These are phyloP conservation scores for Xylariaceae sp. DNA, from an alignment of 2,329 filamentous ascomycete genomes.

Conservation along the genomic window DNA sequence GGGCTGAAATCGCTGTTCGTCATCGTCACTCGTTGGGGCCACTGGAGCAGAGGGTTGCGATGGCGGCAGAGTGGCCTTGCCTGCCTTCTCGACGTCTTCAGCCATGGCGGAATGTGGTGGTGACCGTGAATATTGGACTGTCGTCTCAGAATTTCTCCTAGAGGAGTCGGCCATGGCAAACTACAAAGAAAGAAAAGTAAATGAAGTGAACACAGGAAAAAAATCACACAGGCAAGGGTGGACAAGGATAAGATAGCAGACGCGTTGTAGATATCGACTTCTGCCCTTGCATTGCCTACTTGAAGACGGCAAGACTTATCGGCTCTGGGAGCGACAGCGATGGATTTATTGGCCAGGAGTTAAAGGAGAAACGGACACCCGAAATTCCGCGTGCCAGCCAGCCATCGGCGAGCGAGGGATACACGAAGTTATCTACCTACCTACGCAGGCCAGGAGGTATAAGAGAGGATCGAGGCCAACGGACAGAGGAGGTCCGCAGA, in stretches of 20 bases:
- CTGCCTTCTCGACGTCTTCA: slow-evolving; percentile 19
- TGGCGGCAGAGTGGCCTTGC: neutral
- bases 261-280: slow-evolving; percentile 5
- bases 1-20: slow-evolving; percentile 44
- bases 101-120: slow-evolving; percentile 7
- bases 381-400: slow-evolving; percentile 7
- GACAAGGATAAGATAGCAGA: slow-evolving; percentile 8
- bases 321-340: neutral
- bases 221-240: slow-evolving; percentile 4
- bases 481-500: slow-evolving; percentile 9
- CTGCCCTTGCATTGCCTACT: slow-evolving; percentile 2
- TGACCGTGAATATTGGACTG: slow-evolving; percentile 5
- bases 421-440: neutral
- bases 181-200: neutral
- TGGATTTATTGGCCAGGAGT: slow-evolving; percentile 10
- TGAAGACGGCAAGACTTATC: slow-evolving; percentile 9
- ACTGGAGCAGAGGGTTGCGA: slow-evolving; percentile 1
- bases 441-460: slow-evolving; percentile 6
- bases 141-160: slow-evolving; percentile 15
- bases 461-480: slow-evolving; percentile 1
- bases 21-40: slow-evolving; percentile 10
- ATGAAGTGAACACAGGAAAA: neutral
- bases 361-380: slow-evolving; percentile 13
- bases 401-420: neutral
- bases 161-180: slow-evolving; percentile 17